phyloP scores from a whole-genome alignment of 345 rosid species.

The Heritiera littoralis region DNA sequence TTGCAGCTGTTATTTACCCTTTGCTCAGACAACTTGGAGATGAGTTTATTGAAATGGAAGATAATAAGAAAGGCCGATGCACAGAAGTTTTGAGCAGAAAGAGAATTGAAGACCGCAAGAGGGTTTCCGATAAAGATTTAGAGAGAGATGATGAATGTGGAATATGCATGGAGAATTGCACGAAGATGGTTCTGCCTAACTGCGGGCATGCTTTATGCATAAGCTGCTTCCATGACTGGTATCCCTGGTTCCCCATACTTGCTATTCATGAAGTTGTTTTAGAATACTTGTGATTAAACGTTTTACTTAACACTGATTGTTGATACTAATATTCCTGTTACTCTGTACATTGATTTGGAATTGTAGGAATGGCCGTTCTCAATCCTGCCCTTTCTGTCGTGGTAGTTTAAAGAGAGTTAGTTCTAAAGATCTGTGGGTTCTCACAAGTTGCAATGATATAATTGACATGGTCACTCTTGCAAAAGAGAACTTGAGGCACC shows the following conservation, averaged over 20 bases:
- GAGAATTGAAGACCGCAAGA: constrained; percentile 37
- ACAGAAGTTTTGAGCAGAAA: constrained; percentile 27
- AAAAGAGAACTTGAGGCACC: constrained; percentile 50
- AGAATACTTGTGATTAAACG: neutral
- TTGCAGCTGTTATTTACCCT: constrained; percentile 68
- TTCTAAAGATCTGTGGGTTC: constrained; percentile 62
- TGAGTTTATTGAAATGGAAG: constrained; percentile 37
- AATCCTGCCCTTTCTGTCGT: constrained; percentile 76
- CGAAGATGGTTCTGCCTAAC: constrained; percentile 54
- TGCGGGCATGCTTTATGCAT: constrained; percentile 69
- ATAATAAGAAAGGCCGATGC: constrained; percentile 23
- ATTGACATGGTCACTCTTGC: constrained; percentile 51
- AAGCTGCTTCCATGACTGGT: constrained; percentile 71
- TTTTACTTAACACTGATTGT: neutral
- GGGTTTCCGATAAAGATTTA: constrained; percentile 30
- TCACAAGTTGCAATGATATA: constrained; percentile 41
- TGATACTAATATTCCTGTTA: neutral
- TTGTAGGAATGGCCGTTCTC: constrained; percentile 60
- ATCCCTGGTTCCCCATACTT: constrained; percentile 11
- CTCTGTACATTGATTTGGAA: constrained; percentile 12
- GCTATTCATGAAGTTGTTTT: neutral
- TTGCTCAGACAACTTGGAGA: constrained; percentile 58
- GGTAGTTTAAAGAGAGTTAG: constrained; percentile 57
- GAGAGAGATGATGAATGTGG: constrained; percentile 67
- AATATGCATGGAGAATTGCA: constrained; percentile 68